These are phyloP conservation scores for Basidioascus undulatus DNA, from an alignment of 768 basidiomycete genomes.

Conservation along the genomic window DNA sequence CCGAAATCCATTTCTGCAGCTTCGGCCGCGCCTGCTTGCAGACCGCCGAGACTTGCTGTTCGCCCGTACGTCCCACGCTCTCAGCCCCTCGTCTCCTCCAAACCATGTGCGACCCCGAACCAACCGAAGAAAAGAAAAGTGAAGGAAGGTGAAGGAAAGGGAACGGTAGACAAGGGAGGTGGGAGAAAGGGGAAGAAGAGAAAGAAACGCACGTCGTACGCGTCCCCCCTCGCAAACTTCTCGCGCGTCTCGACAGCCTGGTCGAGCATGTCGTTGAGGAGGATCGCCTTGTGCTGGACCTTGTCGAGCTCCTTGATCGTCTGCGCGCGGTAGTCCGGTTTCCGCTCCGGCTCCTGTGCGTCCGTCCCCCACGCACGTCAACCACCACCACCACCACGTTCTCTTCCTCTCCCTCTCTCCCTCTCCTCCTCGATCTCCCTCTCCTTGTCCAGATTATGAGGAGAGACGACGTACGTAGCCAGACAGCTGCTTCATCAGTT, in stretches of 20 bases:
- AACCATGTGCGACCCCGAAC: too few relatives aligned
- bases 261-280: slow-evolving; percentile 93
- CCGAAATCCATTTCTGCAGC: slow-evolving; percentile 93
- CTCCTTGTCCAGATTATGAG: too few relatives aligned
- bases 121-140: neutral
- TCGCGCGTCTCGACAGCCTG: slow-evolving; percentile 56
- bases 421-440: too few relatives aligned
- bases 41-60: slow-evolving; percentile 68
- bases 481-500: slow-evolving; percentile 84
- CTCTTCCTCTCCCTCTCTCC: too few relatives aligned
- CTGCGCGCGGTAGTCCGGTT: slow-evolving; percentile 80
- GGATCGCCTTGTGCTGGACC: slow-evolving; percentile 76
- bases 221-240: slow-evolving; percentile 65
- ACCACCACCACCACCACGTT: too few relatives aligned
- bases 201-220: slow-evolving; percentile 46
- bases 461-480: slow-evolving; percentile 33
- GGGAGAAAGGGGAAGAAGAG: too few relatives aligned
- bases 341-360: slow-evolving; percentile 54
- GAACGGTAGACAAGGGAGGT: too few relatives aligned
- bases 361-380: too few relatives aligned
- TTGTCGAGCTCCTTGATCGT: slow-evolving; percentile 76
- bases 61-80: too few relatives aligned
- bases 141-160: neutral
- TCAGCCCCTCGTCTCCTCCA: too few relatives aligned
- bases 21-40: slow-evolving; percentile 65